Base-by-base conservation (phyloP, 768 basidiomycete genomes). In the Amanita pallidorosea region DNA sequence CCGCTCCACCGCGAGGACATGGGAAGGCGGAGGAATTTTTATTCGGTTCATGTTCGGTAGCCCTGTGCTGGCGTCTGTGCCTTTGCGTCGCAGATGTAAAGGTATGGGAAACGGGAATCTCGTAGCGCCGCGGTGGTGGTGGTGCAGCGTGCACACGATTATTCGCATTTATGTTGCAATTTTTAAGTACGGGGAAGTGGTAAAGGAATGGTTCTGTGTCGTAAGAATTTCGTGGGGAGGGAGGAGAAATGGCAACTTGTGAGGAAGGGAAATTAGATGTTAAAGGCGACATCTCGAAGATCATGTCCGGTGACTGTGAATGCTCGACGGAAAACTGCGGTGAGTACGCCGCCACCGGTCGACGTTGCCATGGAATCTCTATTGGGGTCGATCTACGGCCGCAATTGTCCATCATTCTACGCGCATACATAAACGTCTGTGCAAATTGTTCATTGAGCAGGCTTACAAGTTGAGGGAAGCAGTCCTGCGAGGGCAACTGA, bases 231-330 rank as follows among this genome's bases (percentile, higher is more conserved):
- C 57, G 54, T 45, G 59, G 45, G 27, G 55, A 57, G 38, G 62
- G 54, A 27, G 50, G 56, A 37, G 59, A 52, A 34, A 56, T 49
- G 33, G 58, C 56, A 52, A 53, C 55, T 57, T 56, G 46, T 53
- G 51, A 20, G 47, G 58, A 52, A 25, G 62, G 54, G 46, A 61
- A 59, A 23, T 61, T 57, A n/a, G 67, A 59, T 13, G 65, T 63
- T 18, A 66, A 54, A 25, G 75, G 74, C 18, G 76, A 77, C 75
- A 77, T 76, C 44, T 75, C 73, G 55, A 76, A 76, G n/a, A 77
- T 65, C 53, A 76, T 65, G 36, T 76, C 76, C 47, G 74, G 71
- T 23, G 71, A 74, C 18, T 58, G 60, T 37, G 68, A 56, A 37
- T 64, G 61, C 42, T 58, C 56, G 37, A 55, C 49, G 40, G 69